Conservation (phyloP, 1,284 basidiomycete species). For the Sporisorium iseilematis-ciliati region DNA sequence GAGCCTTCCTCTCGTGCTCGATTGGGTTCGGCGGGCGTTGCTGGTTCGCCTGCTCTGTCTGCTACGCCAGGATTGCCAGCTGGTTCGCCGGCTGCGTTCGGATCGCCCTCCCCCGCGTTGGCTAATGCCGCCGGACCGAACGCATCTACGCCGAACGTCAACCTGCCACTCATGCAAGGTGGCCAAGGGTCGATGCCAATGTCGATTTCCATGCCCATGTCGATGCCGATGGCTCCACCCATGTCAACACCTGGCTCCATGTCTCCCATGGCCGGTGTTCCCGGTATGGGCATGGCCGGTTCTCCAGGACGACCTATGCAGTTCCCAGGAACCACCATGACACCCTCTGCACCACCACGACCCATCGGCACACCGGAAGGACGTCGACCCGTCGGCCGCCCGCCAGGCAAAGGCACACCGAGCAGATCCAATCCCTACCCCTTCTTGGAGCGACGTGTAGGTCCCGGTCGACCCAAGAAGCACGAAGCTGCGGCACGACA, state of each 20-base stretch:
- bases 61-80: slow-evolving; percentile 11
- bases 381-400: slow-evolving; percentile 34
- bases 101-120: slow-evolving; percentile 23
- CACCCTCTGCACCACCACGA: slow-evolving; percentile 25
- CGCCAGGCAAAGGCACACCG: slow-evolving; percentile 40
- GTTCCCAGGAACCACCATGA: slow-evolving; percentile 15
- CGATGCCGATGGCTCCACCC: slow-evolving; percentile 40
- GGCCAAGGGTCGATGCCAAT: slow-evolving; percentile 24
- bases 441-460: slow-evolving; percentile 36
- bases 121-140: not conserved
- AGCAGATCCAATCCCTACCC: slow-evolving; percentile 43
- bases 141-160: slow-evolving; percentile 7
- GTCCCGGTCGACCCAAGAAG: slow-evolving; percentile 51
- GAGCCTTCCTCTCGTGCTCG: slow-evolving; percentile 36
- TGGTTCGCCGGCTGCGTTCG: slow-evolving; percentile 21
- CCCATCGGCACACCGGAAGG: slow-evolving; percentile 20
- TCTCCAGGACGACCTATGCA: slow-evolving; percentile 32
- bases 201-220: slow-evolving; percentile 35
- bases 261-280: slow-evolving; percentile 23
- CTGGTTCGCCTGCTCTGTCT: slow-evolving; percentile 29
- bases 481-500: slow-evolving; percentile 45
- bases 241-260: slow-evolving; percentile 24
- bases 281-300: slow-evolving; percentile 18
- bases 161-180: slow-evolving; percentile 11
- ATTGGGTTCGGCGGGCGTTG: slow-evolving; percentile 29